A percentile compares a stretch with the other conserved stretches of the same genome.
Conservation (phyloP, 2,329 filamentous ascomycete genomes). For the Colletotrichum sp. region DNA sequence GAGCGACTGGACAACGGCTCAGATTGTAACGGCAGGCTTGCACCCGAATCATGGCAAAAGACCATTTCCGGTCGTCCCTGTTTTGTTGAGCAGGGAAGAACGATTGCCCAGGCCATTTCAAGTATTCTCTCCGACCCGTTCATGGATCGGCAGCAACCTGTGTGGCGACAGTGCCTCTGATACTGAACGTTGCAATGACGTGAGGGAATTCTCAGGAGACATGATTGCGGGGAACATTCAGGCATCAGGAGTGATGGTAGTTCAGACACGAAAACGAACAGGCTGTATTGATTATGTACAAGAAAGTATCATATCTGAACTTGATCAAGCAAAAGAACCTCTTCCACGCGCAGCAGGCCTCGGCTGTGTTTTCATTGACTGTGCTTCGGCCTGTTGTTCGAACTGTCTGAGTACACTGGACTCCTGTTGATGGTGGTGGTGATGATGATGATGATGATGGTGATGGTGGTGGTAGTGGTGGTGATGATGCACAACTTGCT, state of each 20-base stretch:
- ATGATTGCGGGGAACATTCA: not conserved
- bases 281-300: not conserved
- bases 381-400: not conserved
- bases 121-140: not conserved
- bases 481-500: not conserved
- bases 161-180: not conserved
- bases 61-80: not conserved
- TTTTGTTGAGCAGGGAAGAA: not conserved
- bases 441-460: slow-evolving; percentile 2
- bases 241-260: not conserved
- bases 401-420: not conserved
- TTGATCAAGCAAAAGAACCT: not conserved
- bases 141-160: not conserved
- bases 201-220: not conserved
- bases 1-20: not conserved
- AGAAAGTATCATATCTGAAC: not conserved
- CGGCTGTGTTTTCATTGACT: not conserved
- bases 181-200: fast-evolving
- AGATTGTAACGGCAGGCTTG: not conserved
- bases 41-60: not conserved
- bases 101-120: not conserved
- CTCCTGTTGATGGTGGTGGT: slow-evolving; percentile 3
- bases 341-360: not conserved
- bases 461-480: slow-evolving; percentile 6
- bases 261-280: not conserved